A percentile compares a stretch with the other conserved stretches of the same genome.
Evolutionary conservation across 2,329 filamentous ascomycete species (phyloP).

Genomic region (Penicillium hordei): DNA sequence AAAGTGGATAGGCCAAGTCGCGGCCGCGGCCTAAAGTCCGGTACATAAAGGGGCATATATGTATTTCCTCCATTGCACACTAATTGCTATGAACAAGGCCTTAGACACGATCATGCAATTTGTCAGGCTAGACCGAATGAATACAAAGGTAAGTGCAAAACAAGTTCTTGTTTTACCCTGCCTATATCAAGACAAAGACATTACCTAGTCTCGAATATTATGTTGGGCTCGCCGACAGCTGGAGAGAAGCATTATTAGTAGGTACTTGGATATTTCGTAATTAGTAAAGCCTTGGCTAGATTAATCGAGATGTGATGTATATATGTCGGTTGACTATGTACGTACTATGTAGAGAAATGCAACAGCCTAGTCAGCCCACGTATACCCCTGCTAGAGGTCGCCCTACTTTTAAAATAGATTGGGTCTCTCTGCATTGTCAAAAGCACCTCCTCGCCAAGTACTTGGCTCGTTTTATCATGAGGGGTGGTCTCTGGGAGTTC

Average conservation of each 20-base stretch:
- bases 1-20: no score
- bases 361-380: not conserved
- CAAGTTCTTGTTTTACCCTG: no score
- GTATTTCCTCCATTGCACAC: no score
- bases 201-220: not conserved
- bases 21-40: no score
- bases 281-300: not conserved
- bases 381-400: not conserved
- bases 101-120: no score
- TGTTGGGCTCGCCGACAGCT: not conserved
- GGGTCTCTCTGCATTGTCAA: conserved; percentile 8
- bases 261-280: not conserved
- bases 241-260: not conserved
- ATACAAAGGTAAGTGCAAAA: no score
- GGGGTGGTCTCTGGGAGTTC: not conserved
- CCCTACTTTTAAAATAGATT: conserved; percentile 3
- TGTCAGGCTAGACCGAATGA: no score
- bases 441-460: not conserved
- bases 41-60: no score
- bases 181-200: no score
- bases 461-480: not conserved
- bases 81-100: no score
- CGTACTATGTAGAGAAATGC: not conserved
- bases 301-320: not conserved
- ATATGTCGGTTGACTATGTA: no score